Evolutionary conservation across 1,284 basidiomycete genomes (phyloP), one percentile per base, ranked within the genome.

Genomic region (Naganishia liquefaciens): DNA sequence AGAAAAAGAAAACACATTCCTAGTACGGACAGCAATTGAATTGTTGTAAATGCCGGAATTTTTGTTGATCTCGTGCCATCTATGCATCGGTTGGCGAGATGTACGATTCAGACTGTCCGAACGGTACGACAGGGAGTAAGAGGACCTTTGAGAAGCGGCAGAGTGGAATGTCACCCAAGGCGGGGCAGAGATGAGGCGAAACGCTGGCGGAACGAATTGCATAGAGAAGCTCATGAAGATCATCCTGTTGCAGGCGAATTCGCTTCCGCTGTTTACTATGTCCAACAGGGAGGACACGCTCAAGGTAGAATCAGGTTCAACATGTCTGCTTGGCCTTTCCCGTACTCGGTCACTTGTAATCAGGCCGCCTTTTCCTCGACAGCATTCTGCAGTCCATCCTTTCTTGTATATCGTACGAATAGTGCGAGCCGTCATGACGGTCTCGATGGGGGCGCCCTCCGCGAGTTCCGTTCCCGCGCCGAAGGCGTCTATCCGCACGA

Each of bases 181-280:
- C n/a, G 4, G 33, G 13, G 33, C 33, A 37, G 33, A 2, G 13
- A 37, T 33, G 33, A 13, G 33, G 7, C 9, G 33, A 7, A 37
- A n/a, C n/a, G n/a, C n/a, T n/a, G n/a, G n/a, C n/a, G n/a, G n/a
- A n/a, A n/a, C n/a, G n/a, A n/a, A 44, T 19, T 44, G 42, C 5
- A 5, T 42, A 42, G 42, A n/a, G 17, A 44, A 6, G 17, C 39
- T 9, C 17, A 44, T 44, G 42, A 6, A n/a, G 42, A 15, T 10
- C 17, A 17, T 17, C 39, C 17, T 47, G 46, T 2, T 21, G 46
- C 5, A 11, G 21, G 43, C 3, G 21, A 23, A n/a, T 44, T 55
- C 43, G 54, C 40, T 27, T 55, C 54, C 54, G 54, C 40, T 54
- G 37, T 54, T 54, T 54, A 54, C 52, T 21, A 54, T 40, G 52